Evolutionary conservation across 2,329 filamentous ascomycete genomes (phyloP).

Genomic region (Lomentospora prolificans): DNA sequence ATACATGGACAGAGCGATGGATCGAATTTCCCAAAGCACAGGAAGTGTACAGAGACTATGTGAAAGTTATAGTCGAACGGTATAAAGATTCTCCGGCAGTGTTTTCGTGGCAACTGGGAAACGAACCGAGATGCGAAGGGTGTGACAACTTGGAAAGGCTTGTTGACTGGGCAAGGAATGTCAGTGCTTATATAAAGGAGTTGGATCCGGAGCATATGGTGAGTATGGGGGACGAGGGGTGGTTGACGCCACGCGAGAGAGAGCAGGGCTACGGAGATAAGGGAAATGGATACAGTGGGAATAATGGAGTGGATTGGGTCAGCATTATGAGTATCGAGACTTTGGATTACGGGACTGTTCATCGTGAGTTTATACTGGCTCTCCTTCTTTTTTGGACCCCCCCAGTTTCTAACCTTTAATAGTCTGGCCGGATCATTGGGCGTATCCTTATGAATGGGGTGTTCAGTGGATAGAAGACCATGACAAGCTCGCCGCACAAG

Average conservation of each 20-base stretch:
- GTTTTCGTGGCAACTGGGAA: slow-evolving; percentile 43
- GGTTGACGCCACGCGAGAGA: neutral
- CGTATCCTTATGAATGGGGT: slow-evolving; percentile 4
- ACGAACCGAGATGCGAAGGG: slow-evolving; percentile 50
- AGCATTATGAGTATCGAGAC: neutral
- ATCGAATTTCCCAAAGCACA: neutral
- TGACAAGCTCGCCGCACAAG: neutral
- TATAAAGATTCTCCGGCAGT: slow-evolving; percentile 35
- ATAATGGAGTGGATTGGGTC: neutral
- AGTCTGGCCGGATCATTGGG: slow-evolving; percentile 4
- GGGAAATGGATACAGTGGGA: neutral
- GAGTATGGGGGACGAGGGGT: slow-evolving; percentile 46
- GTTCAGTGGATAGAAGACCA: slow-evolving; percentile 6
- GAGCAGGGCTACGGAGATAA: neutral
- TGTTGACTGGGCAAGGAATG: slow-evolving; percentile 42
- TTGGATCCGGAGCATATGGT: slow-evolving; percentile 53
- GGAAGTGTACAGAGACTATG: slow-evolving; percentile 20
- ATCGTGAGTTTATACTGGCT: neutral
- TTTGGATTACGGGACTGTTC: neutral
- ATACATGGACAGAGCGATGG: slow-evolving; percentile 22
- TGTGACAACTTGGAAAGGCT: slow-evolving; percentile 43
- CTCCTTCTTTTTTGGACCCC: neutral
- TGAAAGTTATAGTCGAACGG: slow-evolving; percentile 32
- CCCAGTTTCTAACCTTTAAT: neutral
- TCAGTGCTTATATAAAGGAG: slow-evolving; percentile 50